Percentiles rank a stretch among this genome's conserved stretches.
Conservation (phyloP, 768 basidiomycete genomes). For the Lepiota venenata region DNA sequence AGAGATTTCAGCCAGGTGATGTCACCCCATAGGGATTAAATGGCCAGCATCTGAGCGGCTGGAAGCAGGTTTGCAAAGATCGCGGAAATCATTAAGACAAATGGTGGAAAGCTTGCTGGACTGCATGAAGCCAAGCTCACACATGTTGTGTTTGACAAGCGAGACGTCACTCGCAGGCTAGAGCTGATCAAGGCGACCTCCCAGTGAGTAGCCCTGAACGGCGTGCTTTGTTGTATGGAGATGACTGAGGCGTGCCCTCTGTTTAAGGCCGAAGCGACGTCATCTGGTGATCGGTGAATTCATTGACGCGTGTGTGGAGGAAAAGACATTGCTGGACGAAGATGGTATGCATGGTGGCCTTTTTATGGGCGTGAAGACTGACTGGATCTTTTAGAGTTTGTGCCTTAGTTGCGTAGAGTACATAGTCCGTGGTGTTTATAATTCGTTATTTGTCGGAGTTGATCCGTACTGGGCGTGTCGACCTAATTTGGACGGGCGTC, state of each 20-base stretch:
- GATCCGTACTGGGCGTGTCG: constrained; percentile 11
- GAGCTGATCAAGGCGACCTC: constrained; percentile 70
- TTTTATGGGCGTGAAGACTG: neutral
- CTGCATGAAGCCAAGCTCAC: constrained; percentile 79
- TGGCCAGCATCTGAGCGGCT: constrained; percentile 9
- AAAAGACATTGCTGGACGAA: constrained; percentile 80
- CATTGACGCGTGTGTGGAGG: constrained; percentile 77
- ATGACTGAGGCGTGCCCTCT: constrained; percentile 14
- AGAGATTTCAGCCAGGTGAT: constrained; percentile 51
- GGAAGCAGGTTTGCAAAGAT: constrained; percentile 52
- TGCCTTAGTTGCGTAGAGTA: constrained; percentile 14
- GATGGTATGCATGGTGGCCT: constrained; percentile 51
- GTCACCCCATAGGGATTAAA: constrained; percentile 13
- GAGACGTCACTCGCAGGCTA: constrained; percentile 69
- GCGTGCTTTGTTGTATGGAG: neutral
- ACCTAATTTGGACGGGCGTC: constrained; percentile 10
- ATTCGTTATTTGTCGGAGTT: constrained; percentile 10
- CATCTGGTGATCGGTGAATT: constrained; percentile 77
- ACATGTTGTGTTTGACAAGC: constrained; percentile 82
- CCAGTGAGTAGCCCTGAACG: constrained; percentile 42
- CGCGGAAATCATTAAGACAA: constrained; percentile 48
- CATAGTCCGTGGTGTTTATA: too few relatives aligned
- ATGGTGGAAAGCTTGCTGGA: constrained; percentile 72
- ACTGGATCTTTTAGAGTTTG: constrained; percentile 20
- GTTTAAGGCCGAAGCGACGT: constrained; percentile 70